Base-by-base conservation (phyloP, 2,329 filamentous ascomycete genomes). In the Paracoccidioides lutzii region DNA sequence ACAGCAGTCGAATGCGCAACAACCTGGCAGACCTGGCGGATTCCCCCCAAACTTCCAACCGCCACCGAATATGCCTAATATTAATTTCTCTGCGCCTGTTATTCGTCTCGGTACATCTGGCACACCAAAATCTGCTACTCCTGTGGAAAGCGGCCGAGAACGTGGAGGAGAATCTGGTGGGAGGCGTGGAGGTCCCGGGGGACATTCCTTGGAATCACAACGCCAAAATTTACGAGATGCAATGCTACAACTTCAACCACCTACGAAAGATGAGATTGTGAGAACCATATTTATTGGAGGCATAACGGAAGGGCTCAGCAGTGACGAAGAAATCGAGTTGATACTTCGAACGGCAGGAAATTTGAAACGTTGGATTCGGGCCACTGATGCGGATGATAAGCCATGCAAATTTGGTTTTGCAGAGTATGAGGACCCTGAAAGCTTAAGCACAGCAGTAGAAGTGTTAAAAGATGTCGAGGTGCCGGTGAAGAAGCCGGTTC, bases 21-120 rank as follows among this genome's bases (percentile, higher is more conserved):
- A 88, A 76, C 81, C 87, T 75, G 87, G 84, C 75, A 84, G 87
- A 76, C 87, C 87, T 69, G 87, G 81, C 71, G 84, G 82, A 66
- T 83, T 95, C 61, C 89, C 88, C 59, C 76, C 84, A 57, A 88
- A 83, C 71, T 96, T 95, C 73, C 88, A 94, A 75, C 83, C 89
- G 51, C 90, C 91, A 8, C 78, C 87, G 52, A 95, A 93, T 68
- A 88, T 96, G 80, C 90, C 91, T 53, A 94, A 95, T 70, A 95
- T 98, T 77, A 96, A 98, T 76, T 95, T 97, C 76, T 95, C 88
- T 66, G 93, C 93, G 40, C 90, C 91, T 56, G 90, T 97, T 58
- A 97, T 98, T 67, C 87, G 93, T 55, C 80, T 98, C 48, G 93
- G 91, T 44, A 91, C 90, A 1, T 81, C 84, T 3, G 81, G 75